Percentiles rank a stretch among this genome's conserved stretches.
These are phyloP conservation scores for Pseudognaphalium luteoalbum DNA, from an alignment of 129 eudicot species.

Conservation along the genomic window DNA sequence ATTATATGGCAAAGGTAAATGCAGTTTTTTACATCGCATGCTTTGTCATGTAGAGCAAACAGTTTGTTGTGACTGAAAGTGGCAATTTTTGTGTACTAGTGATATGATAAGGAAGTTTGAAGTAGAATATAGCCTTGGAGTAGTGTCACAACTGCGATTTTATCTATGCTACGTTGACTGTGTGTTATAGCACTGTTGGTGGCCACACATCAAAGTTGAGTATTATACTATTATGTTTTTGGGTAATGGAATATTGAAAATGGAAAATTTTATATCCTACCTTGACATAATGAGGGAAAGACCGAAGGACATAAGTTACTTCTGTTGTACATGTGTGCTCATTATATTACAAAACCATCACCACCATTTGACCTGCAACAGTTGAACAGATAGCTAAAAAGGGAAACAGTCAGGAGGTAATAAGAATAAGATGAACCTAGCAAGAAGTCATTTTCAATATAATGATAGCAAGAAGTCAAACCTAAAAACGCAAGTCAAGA, in stretches of 20 bases:
- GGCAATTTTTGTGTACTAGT: constrained; percentile 9
- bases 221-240: not conserved
- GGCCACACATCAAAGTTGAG: not conserved
- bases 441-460: not conserved
- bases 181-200: constrained; percentile 10
- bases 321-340: constrained; percentile 2
- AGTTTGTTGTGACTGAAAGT: constrained; percentile 11
- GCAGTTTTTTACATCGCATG: constrained; percentile 15
- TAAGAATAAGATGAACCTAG: constrained; percentile 12
- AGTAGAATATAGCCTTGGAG: constrained; percentile 6
- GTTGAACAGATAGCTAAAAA: constrained; percentile 2
- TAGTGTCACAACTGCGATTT: not conserved
- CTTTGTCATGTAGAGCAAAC: constrained; percentile 11
- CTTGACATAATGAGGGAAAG: constrained; percentile 21
- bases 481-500: too few relatives aligned
- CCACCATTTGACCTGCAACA: not conserved
- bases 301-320: not conserved
- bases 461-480: not conserved
- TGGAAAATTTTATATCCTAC: not conserved
- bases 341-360: too few relatives aligned
- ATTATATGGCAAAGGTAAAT: constrained; percentile 10
- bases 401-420: not conserved
- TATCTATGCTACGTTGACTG: constrained; percentile 11
- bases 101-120: constrained; percentile 12
- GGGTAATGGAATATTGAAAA: constrained; percentile 6